phyloP scores from a whole-genome alignment of 345 rosid genomes.

The Cardiospermum halicacabum region DNA sequence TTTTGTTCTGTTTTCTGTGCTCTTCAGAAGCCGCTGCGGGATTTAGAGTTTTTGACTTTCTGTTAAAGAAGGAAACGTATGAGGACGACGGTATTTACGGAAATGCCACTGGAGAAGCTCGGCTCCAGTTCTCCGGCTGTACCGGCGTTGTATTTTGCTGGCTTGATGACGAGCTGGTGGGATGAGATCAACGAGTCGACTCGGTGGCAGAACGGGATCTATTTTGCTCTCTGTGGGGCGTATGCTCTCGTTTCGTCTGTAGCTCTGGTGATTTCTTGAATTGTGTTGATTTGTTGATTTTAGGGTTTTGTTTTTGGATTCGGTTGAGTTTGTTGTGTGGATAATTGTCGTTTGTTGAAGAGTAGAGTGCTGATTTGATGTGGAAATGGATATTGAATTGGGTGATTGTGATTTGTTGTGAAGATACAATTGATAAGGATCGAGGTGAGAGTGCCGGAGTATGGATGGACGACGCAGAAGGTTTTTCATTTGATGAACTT shows the following conservation, averaged over 20 bases:
- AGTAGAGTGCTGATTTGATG: too few species aligned
- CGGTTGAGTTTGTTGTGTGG: too few species aligned
- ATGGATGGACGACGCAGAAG: slow-evolving; percentile 98
- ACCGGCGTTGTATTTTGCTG: neutral
- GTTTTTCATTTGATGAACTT: slow-evolving; percentile 98
- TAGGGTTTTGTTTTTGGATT: neutral
- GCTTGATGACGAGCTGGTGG: slow-evolving; percentile 58
- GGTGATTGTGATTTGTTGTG: slow-evolving; percentile 10
- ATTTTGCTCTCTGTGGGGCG: slow-evolving; percentile 80
- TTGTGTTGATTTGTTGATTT: neutral
- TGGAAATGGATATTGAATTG: neutral
- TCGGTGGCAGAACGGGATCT: slow-evolving; percentile 93
- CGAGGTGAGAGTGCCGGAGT: slow-evolving; percentile 94
- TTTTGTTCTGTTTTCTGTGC: slow-evolving; percentile 1
- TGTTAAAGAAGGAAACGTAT: neutral
- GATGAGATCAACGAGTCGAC: slow-evolving; percentile 76
- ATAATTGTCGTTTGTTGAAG: neutral
- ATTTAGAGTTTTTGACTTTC: neutral
- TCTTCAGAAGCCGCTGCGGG: neutral
- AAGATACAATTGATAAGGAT: slow-evolving; percentile 89
- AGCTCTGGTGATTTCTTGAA: slow-evolving; percentile 50
- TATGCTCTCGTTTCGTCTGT: slow-evolving; percentile 84
- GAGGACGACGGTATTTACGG: slow-evolving; percentile 15
- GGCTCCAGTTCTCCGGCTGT: neutral
- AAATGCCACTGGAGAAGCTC: slow-evolving; percentile 11